phyloP scores from a whole-genome alignment of 148 eudicot species.

The Chenopodium album region DNA sequence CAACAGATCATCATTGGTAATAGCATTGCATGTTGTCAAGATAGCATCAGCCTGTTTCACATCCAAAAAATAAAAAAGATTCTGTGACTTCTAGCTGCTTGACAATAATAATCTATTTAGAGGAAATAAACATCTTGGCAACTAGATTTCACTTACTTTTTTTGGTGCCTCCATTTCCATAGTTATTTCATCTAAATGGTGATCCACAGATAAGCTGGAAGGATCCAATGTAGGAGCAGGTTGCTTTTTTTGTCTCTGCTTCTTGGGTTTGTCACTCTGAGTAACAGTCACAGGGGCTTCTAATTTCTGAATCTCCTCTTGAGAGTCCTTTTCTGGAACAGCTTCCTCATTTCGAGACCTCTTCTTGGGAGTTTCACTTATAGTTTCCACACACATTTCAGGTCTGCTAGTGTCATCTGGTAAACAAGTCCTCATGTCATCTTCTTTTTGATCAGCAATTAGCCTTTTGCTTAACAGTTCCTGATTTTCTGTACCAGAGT shows the following conservation, averaged over 20 bases:
- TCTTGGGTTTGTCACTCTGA: conserved; percentile 25
- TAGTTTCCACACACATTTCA: not conserved
- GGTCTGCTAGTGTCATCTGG: not conserved
- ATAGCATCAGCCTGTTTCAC: conserved; percentile 16
- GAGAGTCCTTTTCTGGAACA: not conserved
- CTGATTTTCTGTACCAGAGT: conserved; percentile 25
- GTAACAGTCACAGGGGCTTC: not conserved
- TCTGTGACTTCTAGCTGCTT: not conserved
- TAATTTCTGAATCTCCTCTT: conserved; percentile 3
- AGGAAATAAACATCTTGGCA: conserved; percentile 6
- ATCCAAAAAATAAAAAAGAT: not conserved
- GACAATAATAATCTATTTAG: conserved; percentile 8
- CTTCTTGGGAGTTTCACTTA: not conserved
- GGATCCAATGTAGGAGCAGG: conserved; percentile 16
- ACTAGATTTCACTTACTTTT: conserved; percentile 21
- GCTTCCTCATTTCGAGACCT: conserved; percentile 25
- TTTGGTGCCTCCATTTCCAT: conserved; percentile 21
- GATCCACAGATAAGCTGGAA: conserved; percentile 21
- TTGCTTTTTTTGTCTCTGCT: conserved; percentile 21
- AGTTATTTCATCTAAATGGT: conserved; percentile 20
- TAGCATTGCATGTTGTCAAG: not conserved
- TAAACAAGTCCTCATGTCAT: not conserved
- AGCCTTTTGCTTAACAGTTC: conserved; percentile 25
- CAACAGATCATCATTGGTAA: not conserved
- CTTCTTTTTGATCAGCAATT: conserved; percentile 22